Base-by-base conservation (phyloP, 2,329 filamentous ascomycete species). In the Metarhizium sp. region DNA sequence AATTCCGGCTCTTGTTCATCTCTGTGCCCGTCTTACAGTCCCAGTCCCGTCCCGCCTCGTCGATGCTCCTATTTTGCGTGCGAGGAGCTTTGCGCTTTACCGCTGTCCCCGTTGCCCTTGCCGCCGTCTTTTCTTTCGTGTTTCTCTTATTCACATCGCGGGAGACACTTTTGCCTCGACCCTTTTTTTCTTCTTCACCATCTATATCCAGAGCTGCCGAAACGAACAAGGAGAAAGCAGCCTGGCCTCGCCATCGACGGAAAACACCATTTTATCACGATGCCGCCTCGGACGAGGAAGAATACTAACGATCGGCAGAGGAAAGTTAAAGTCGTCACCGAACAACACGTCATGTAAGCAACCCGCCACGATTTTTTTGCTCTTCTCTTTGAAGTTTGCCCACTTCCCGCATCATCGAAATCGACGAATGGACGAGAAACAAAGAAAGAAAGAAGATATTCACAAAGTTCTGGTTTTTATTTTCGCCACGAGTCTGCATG, bases 261-360 rank as follows among this genome's bases (percentile, higher is more conserved):
- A 49, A 54, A 42, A 56, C 45, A 20, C 20, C 49, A 46, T 25
- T 42, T 49, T 25, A 29, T 13, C 38, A 55, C 36, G 36, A 57
- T 57, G 55, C 55, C 55, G 34, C 20, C 53, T 14, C 46, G 56
- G 36, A 58, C 53, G 16, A 55, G 53, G 46, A 57, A 52, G 10
- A 58, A 57, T 54, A 51, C 68, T 70, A 64, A 71, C 63, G 52
- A 55, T 38, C 8, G 86, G 66, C 88, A 96, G 81, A 85, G 94
- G 67, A 88, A 84, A 68, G 80, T 99, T 73, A 95, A 92, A 82
- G 84, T 99, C 75, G 81, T 96, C 63, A 97, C 94, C 52, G 86
- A 94, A 76, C 92, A 97, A 73, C 82, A 85, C 69, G 82, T 91
- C 73, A 88, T 91, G 90, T 95, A 83, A 74, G 87, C 53, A 51